phyloP scores from a whole-genome alignment of 225 moss, liverwort and hornwort genomes.

The Polytrichum formosum region DNA sequence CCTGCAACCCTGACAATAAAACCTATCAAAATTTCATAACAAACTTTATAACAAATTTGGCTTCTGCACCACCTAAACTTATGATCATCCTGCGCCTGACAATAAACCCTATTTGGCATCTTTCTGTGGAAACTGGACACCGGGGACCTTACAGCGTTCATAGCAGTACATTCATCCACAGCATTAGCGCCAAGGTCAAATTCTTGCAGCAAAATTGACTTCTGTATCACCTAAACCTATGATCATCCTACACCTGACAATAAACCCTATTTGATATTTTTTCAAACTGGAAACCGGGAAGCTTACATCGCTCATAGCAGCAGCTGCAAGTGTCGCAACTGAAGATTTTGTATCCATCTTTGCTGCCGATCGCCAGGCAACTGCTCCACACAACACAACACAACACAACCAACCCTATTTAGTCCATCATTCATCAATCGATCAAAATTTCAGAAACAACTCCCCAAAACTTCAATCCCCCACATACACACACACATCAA shows the following conservation, averaged over 20 bases:
- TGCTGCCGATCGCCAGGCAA: slow-evolving; percentile 77
- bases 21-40: neutral
- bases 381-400: slow-evolving; percentile 23
- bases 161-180: slow-evolving; percentile 43
- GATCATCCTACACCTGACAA: neutral
- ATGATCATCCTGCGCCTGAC: too few relatives aligned
- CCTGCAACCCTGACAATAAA: neutral
- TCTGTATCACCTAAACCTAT: neutral
- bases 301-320: slow-evolving; percentile 84
- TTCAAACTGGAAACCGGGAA: neutral
- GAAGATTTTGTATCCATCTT: slow-evolving; percentile 78
- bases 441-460: neutral
- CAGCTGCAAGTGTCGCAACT: slow-evolving; percentile 74
- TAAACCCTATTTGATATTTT: neutral
- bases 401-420: slow-evolving; percentile 11
- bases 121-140: neutral
- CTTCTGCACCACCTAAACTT: neutral
- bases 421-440: neutral
- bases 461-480: neutral
- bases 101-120: neutral
- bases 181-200: too few relatives aligned
- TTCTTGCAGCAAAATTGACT: too few relatives aligned
- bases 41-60: too few relatives aligned
- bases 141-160: slow-evolving; percentile 57
- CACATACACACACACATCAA: neutral